A percentile compares a stretch with the other conserved stretches of the same genome.
Evolutionary conservation across 2,329 filamentous ascomycete genomes (phyloP).

Genomic region (Sclerotinia glacialis): DNA sequence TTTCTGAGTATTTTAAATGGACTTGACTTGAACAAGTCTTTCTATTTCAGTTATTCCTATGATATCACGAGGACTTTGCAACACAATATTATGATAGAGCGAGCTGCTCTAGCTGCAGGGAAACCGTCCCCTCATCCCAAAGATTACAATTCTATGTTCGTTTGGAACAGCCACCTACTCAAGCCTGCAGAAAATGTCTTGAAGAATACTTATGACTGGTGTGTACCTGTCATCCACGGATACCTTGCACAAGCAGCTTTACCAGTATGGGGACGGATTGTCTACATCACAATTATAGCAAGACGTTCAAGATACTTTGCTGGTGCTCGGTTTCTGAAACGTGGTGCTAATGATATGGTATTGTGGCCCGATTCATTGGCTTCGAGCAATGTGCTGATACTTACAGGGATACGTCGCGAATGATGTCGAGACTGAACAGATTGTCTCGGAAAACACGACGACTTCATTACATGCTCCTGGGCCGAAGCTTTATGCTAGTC

Average conservation of each 20-base stretch:
- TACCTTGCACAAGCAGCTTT: conserved; percentile 90
- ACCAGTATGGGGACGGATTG: conserved; percentile 80
- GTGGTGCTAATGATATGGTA: conserved; percentile 83
- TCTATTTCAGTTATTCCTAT: conserved; percentile 99
- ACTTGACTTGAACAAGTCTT: conserved; percentile 83
- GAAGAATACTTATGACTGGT: conserved; percentile 90
- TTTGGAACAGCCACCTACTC: conserved; percentile 92
- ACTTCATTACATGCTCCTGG: conserved; percentile 95
- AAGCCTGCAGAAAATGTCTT: conserved; percentile 68
- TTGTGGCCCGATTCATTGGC: conserved; percentile 21
- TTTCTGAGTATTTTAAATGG: conserved; percentile 89
- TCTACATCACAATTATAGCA: conserved; percentile 92
- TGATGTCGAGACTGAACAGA: conserved; percentile 98
- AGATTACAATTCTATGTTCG: conserved; percentile 91
- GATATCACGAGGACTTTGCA: conserved; percentile 91
- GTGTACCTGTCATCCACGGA: conserved; percentile 89
- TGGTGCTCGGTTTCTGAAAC: conserved; percentile 88
- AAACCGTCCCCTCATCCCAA: conserved; percentile 55
- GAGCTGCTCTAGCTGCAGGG: conserved; percentile 66
- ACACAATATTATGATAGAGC: conserved; percentile 82
- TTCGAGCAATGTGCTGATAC: conserved; percentile 21
- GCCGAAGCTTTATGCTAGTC: conserved; percentile 78
- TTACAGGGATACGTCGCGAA: conserved; percentile 83
- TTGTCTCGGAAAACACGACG: conserved; percentile 89
- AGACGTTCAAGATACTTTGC: conserved; percentile 90